phyloP scores from a whole-genome alignment of 495 filamentous ascomycete genomes.

The Xylaria flabelliformis region DNA sequence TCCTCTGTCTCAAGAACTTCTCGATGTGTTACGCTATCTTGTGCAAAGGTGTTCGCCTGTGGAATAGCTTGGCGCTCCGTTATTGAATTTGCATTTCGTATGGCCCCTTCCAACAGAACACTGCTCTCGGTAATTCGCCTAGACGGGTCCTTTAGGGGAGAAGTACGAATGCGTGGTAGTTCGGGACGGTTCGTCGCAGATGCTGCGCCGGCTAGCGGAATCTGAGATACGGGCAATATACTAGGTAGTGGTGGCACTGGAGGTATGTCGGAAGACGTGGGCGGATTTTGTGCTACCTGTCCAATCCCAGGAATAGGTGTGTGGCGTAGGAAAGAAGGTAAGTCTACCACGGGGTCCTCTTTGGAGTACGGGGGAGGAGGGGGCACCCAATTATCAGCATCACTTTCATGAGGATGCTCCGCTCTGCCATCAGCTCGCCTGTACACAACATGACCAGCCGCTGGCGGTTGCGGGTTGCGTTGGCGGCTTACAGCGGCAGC shows the following conservation, averaged over 20 bases:
- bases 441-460: conserved; percentile 52
- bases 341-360: conserved; percentile 65
- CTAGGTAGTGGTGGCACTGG: conserved; percentile 36
- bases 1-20: conserved; percentile 45
- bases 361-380: conserved; percentile 88
- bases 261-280: conserved; percentile 35
- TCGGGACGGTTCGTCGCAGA: conserved; percentile 35
- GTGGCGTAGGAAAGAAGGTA: conserved; percentile 55
- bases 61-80: neutral
- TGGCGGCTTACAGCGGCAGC: conserved; percentile 73
- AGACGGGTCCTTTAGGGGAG: conserved; percentile 1
- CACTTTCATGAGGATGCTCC: conserved; percentile 82
- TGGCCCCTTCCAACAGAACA: neutral
- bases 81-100: neutral
- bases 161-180: conserved; percentile 38
- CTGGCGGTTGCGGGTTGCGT: conserved; percentile 57
- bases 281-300: neutral
- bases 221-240: conserved; percentile 38
- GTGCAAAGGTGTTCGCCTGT: conserved; percentile 26
- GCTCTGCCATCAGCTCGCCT: conserved; percentile 67
- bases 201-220: conserved; percentile 32
- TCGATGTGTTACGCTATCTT: conserved; percentile 22
- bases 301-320: conserved; percentile 37
- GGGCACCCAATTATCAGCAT: conserved; percentile 92
- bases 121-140: neutral